Evolutionary conservation across 306 rosid species (phyloP).

Genomic region (Fragaria vesca): DNA sequence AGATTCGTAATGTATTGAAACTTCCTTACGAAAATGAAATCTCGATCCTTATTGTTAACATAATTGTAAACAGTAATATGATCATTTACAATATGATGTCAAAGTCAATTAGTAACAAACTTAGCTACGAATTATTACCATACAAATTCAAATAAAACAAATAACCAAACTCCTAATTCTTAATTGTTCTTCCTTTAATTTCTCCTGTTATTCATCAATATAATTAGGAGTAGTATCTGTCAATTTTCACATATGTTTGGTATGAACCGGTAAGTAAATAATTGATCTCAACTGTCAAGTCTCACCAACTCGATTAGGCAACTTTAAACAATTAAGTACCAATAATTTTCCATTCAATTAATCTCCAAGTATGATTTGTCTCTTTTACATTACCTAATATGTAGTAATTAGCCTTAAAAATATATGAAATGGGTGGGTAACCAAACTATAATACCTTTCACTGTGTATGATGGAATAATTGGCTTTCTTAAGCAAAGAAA

Average conservation of each 20-base stretch:
- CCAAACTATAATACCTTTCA: neutral
- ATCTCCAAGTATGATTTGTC: neutral
- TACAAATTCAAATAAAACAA: neutral
- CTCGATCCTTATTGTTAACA: neutral
- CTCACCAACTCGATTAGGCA: constrained; percentile 5
- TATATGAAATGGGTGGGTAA: constrained; percentile 3
- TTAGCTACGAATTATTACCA: too few relatives aligned
- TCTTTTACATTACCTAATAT: neutral
- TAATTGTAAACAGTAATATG: neutral
- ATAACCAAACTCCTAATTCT: too few relatives aligned
- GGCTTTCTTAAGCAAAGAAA: constrained; percentile 1
- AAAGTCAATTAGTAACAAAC: neutral
- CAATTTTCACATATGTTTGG: constrained; percentile 12
- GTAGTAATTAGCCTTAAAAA: neutral
- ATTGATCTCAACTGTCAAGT: neutral
- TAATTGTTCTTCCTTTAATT: neutral
- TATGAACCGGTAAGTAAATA: neutral
- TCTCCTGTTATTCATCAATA: neutral
- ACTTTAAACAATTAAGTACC: neutral
- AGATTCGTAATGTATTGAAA: too few relatives aligned
- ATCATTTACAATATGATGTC: neutral
- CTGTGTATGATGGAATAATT: neutral
- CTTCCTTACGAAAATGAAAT: too few relatives aligned
- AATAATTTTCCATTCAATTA: neutral
- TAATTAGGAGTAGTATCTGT: neutral